A percentile compares a stretch with the other conserved stretches of the same genome.
Conservation (phyloP, 441 rosid species). For the Adansonia madagascariensis region DNA sequence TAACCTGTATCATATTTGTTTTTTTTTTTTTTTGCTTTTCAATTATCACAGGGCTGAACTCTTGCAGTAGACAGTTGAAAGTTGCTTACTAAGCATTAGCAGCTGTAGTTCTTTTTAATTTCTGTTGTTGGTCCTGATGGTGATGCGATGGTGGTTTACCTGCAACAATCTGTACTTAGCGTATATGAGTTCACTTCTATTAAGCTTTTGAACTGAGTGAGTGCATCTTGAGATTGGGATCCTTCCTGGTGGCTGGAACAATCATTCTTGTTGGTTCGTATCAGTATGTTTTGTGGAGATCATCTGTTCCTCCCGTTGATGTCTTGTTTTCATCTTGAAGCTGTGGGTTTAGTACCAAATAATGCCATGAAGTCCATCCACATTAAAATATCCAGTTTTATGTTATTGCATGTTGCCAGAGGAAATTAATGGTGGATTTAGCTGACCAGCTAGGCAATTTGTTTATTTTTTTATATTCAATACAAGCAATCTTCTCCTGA, state of each 20-base stretch:
- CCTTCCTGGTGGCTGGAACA: constrained; percentile 38
- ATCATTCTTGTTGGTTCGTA: constrained; percentile 37
- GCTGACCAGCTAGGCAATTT: constrained; percentile 38
- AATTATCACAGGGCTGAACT: constrained; percentile 61
- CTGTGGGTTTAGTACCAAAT: constrained; percentile 49
- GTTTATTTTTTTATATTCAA: constrained; percentile 32
- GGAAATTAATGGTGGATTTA: constrained; percentile 47
- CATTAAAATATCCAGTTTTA: constrained; percentile 40
- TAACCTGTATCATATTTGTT: constrained; percentile 19
- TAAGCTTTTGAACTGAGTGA: constrained; percentile 43
- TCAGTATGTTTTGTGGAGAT: constrained; percentile 46
- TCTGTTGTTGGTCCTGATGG: constrained; percentile 39
- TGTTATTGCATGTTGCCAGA: constrained; percentile 26
- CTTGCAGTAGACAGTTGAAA: constrained; percentile 43
- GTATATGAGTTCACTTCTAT: constrained; percentile 43
- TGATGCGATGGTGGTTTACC: constrained; percentile 34
- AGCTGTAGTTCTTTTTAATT: constrained; percentile 36
- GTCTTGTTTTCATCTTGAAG: constrained; percentile 41
- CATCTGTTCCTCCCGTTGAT: constrained; percentile 26
- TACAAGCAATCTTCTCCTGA: constrained; percentile 39
- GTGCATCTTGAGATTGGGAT: constrained; percentile 40
- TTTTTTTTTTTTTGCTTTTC: constrained; percentile 10
- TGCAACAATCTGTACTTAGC: constrained; percentile 36
- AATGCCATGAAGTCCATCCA: constrained; percentile 53
- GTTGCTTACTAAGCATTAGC: constrained; percentile 54